Base-by-base conservation (phyloP, 2,329 filamentous ascomycete genomes). In the Colletotrichum tropicale region DNA sequence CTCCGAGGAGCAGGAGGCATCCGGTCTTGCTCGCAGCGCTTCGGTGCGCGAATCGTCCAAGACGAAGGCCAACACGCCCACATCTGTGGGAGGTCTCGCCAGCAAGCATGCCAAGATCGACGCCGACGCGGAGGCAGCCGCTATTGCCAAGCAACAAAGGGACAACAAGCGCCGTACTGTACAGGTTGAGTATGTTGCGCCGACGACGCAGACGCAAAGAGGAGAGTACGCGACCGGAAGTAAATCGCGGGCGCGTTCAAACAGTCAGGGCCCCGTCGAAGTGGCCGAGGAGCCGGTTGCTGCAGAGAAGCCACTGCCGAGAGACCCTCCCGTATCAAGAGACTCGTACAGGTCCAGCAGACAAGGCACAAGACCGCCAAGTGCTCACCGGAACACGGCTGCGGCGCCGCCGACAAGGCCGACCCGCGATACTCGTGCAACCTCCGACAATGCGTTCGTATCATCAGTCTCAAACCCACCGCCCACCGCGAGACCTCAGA, bases 171-270 rank as follows among this genome's bases (percentile, higher is more conserved):
- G 97, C 73, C 92, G 96, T 80, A 99, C 97, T 0, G 95, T 99
- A 1, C 97, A 99, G 86, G 95, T 99, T 76, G 97, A 99, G 87
- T 99, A 99, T 84, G 97, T 98, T 72, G 94, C 96, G 24, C 97
- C 97, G 28, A 93, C 93, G 30, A 98, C 95, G 8, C 93, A 96
- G 81, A 98, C 96, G 1, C 91, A 93, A 77, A 92, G 96, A 78
- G 95, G 94, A 81, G 76, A 83, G 77, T 81, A 85, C 9, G 74
- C 78, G 38, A 67, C 79, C 8, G 48, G 61, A 55, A 80, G 80
- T 66, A 85, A 83, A 77, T 76, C 78, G 5, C 77, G 78, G 71
- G 88, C 88, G 77, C 88, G 90, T 76, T 86, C 89, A 28, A 89
- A 90, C 71, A 90, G 87, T 76, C 86, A 89, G 79, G 91, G 89